Percentiles rank a stretch among this genome's conserved stretches.
Evolutionary conservation across 495 filamentous ascomycete genomes (phyloP).

Genomic region (Hypoxylon subgilvum): DNA sequence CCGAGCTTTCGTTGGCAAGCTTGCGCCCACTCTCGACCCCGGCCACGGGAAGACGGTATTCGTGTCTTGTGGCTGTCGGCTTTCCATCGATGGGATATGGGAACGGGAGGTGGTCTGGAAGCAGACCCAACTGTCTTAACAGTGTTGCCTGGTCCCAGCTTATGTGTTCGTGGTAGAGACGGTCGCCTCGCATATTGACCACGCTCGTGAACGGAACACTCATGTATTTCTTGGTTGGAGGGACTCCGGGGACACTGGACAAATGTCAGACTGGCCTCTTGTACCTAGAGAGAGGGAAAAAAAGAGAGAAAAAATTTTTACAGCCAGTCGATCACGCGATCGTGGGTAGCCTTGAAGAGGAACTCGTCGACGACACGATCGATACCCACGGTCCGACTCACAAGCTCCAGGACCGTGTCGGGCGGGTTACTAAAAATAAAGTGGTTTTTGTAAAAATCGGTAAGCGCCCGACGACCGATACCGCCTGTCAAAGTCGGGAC

Average conservation of each 20-base stretch:
- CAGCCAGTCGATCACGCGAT: slow-evolving; percentile 77
- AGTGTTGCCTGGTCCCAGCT: slow-evolving; percentile 89
- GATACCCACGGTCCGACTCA: slow-evolving; percentile 70
- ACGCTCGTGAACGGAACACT: slow-evolving; percentile 77
- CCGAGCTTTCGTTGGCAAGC: slow-evolving; percentile 65
- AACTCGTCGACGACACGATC: slow-evolving; percentile 66
- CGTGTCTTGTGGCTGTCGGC: slow-evolving; percentile 51
- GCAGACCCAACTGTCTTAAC: slow-evolving; percentile 74
- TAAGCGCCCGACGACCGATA: slow-evolving; percentile 69
- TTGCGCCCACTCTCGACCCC: slow-evolving; percentile 71
- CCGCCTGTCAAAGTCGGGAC: slow-evolving; percentile 59
- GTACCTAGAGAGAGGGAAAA: too few relatives aligned
- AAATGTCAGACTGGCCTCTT: too few relatives aligned
- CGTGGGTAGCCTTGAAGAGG: slow-evolving; percentile 70
- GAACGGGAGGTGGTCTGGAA: slow-evolving; percentile 66
- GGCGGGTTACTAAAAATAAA: slow-evolving; percentile 76
- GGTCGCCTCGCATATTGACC: slow-evolving; percentile 74
- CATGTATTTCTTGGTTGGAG: slow-evolving; percentile 70
- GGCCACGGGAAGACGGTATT: slow-evolving; percentile 72
- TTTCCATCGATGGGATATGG: slow-evolving; percentile 57
- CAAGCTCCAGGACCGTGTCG: slow-evolving; percentile 69
- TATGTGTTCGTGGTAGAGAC: slow-evolving; percentile 80
- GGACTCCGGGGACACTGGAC: slow-evolving; percentile 63
- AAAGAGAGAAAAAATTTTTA: slow-evolving; percentile 30
- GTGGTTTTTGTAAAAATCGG: slow-evolving; percentile 73